Percentiles rank a stretch among this genome's conserved stretches.
Evolutionary conservation across 192 early-diverging fungal species (phyloP).

Genomic region (Thoreauomyces humboldtii): DNA sequence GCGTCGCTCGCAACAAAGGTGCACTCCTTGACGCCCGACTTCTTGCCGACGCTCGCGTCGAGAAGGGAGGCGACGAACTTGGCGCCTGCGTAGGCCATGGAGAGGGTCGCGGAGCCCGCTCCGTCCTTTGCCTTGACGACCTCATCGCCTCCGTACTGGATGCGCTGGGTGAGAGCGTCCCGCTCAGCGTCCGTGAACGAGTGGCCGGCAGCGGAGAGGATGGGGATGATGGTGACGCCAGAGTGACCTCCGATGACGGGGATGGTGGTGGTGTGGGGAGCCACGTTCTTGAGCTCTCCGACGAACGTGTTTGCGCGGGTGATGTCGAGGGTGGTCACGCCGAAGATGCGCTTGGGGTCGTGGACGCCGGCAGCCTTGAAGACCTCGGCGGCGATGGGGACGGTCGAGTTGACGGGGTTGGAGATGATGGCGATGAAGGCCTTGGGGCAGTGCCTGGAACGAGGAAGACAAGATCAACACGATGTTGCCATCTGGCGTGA

Average conservation of each 20-base stretch:
- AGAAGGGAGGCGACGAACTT: slow-evolving; percentile 57
- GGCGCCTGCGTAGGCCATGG: slow-evolving; percentile 35
- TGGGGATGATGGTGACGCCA: slow-evolving; percentile 63
- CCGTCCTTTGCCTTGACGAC: slow-evolving; percentile 70
- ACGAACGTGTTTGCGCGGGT: slow-evolving; percentile 63
- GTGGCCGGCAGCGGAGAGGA: slow-evolving; percentile 50
- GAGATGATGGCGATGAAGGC: slow-evolving; percentile 64
- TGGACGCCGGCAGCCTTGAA: slow-evolving; percentile 57
- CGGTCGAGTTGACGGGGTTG: slow-evolving; percentile 69
- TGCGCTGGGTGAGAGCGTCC: slow-evolving; percentile 57
- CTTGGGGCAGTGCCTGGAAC: slow-evolving; percentile 55
- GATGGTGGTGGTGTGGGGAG: slow-evolving; percentile 43
- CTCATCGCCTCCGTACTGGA: slow-evolving; percentile 69
- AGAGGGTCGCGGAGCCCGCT: slow-evolving; percentile 36
- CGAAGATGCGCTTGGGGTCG: slow-evolving; percentile 62
- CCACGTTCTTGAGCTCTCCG: slow-evolving; percentile 39
- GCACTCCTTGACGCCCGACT: slow-evolving; percentile 59
- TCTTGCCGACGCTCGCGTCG: slow-evolving; percentile 48
- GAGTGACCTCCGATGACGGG: slow-evolving; percentile 68
- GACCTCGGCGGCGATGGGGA: slow-evolving; percentile 64
- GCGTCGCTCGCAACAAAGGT: slow-evolving; percentile 52
- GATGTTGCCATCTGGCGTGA: too few relatives aligned
- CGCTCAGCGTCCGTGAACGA: slow-evolving; percentile 53
- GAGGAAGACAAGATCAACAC: neutral
- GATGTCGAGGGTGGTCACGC: slow-evolving; percentile 65